Base-by-base conservation (phyloP, 108 stramenopile species). In the Aurantiochytrium sp. region DNA sequence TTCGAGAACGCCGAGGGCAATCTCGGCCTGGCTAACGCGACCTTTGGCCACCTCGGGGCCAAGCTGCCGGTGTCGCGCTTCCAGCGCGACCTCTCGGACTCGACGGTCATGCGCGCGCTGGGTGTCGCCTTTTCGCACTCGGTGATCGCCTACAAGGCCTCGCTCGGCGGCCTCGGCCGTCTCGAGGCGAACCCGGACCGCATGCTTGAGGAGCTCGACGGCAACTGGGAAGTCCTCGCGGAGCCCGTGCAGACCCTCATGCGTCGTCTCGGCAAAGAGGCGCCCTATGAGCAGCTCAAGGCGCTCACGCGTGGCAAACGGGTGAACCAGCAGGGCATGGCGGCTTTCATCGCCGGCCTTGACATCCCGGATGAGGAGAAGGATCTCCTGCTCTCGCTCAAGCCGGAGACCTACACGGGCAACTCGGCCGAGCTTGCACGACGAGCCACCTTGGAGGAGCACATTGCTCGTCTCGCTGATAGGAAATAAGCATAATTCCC, bases 1-100 rank as follows among this genome's bases (percentile, higher is more conserved):
- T 89, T 89, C 19, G 89, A 89, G 54, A 89, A 89, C 86, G 4
- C 68, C 39, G 89, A 89, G 87, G 89, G 89, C 17, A 89, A 89
- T 45, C 36, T 89, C 32, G 89, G 89, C 39, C 19, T 89, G 1
- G 89, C 89, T 2, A 89, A 37, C 37, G 86, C 89, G 1, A 37
- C 34, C 36, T 37, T 89, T 5, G 17, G 4, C 3, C 89, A 89
- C 68, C 68, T 89, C 8, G 89, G 68, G 3, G 42, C 19, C 34
- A 89, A 89, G 68, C 89, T 89, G 36, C 68, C 86, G 55, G 85
- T 89, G n/a, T 89, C 89, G 3, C 41, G 89, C 8, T 59, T 54
- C 45, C 89, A 89, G 86, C 86, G 89, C 6, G 89, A 89, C 65
- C 65, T 89, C 4, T 55, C 86, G n/a, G 89, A 89, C 68, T 87